Conservation (phyloP, 1,139 yeast species). For the Candida mesenterica region DNA sequence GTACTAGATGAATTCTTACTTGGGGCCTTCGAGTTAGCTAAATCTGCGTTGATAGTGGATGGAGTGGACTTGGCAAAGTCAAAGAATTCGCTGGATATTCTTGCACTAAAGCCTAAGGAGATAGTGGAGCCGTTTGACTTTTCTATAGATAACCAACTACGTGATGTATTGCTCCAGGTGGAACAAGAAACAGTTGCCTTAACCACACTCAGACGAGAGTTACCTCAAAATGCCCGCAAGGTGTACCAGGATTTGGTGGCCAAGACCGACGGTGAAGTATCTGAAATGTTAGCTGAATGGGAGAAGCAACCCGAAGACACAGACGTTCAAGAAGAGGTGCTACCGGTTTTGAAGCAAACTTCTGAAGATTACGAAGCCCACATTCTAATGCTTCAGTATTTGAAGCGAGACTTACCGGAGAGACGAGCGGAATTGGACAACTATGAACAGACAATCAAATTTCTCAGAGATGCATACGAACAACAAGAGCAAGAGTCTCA, state of each 20-base stretch:
- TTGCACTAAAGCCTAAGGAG: constrained; percentile 35
- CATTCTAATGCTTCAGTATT: constrained; percentile 20
- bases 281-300: constrained; percentile 22
- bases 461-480: constrained; percentile 23
- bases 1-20: constrained; percentile 44
- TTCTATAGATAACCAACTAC: constrained; percentile 51
- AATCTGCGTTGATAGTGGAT: constrained; percentile 50
- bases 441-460: constrained; percentile 30
- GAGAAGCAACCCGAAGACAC: constrained; percentile 15
- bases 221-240: constrained; percentile 40
- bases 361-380: constrained; percentile 28
- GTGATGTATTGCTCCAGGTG: constrained; percentile 52
- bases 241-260: constrained; percentile 29
- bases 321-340: constrained; percentile 2
- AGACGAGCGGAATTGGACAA: constrained; percentile 32
- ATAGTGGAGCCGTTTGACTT: constrained; percentile 62
- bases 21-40: constrained; percentile 52
- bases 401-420: constrained; percentile 32
- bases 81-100: constrained; percentile 19
- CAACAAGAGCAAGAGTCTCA: neutral
- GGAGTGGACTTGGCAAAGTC: constrained; percentile 31
- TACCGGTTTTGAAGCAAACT: constrained; percentile 19
- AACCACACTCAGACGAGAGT: constrained; percentile 49
- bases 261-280: constrained; percentile 33
- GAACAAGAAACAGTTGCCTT: constrained; percentile 58